phyloP scores from a whole-genome alignment of 139 green algal species.

The Coelastrella sp. region DNA sequence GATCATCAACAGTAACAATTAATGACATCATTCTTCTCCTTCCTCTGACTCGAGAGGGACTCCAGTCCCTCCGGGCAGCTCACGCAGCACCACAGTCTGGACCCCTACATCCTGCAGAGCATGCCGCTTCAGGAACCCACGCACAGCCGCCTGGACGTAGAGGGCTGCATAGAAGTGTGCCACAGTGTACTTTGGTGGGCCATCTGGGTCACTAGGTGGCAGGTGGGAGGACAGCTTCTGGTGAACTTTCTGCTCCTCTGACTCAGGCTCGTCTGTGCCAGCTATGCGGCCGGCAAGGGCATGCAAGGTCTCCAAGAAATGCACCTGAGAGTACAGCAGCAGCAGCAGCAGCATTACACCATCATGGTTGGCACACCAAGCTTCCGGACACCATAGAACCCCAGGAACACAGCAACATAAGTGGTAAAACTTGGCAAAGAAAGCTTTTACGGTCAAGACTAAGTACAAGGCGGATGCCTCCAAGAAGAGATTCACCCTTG shows the following conservation, averaged over 20 bases:
- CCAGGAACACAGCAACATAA: background rate
- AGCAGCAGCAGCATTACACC: background rate
- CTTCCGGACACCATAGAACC: background rate
- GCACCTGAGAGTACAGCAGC: slow-evolving; percentile 20
- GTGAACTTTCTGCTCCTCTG: slow-evolving; percentile 48
- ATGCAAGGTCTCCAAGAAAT: slow-evolving; percentile 75
- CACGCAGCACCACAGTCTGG: background rate
- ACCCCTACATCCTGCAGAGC: slow-evolving; percentile 45
- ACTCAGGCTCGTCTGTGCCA: slow-evolving; percentile 51
- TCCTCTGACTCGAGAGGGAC: no score
- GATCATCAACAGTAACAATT: no score
- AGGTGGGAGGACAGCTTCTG: slow-evolving; percentile 46
- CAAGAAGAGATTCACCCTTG: no score
- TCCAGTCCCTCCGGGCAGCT: background rate
- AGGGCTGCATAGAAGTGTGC: slow-evolving; percentile 78
- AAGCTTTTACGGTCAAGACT: background rate
- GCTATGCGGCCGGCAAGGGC: slow-evolving; percentile 70
- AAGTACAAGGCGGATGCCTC: no score
- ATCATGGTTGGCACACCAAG: background rate
- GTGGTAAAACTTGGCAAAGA: background rate
- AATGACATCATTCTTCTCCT: no score
- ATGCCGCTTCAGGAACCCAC: slow-evolving; percentile 73
- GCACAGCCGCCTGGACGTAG: slow-evolving; percentile 78
- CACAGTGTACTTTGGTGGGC: slow-evolving; percentile 69
- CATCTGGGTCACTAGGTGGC: background rate